A percentile compares a stretch with the other conserved stretches of the same genome.
Conservation (phyloP, 2,329 filamentous ascomycete genomes). For the Elsinoe australis region DNA sequence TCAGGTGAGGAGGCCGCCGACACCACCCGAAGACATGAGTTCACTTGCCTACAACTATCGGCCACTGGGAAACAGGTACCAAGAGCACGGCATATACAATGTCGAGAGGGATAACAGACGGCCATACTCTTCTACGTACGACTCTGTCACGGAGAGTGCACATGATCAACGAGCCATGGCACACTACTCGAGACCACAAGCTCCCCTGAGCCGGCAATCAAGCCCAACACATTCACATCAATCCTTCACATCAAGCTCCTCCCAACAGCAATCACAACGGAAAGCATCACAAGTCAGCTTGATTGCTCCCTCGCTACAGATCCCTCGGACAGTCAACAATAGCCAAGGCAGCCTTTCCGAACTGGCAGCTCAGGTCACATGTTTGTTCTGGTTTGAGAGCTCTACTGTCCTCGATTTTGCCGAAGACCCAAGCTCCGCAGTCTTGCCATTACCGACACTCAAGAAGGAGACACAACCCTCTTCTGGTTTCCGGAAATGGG, state of each 20-base stretch:
- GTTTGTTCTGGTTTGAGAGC: constrained; percentile 95
- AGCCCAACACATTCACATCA: constrained; percentile 16
- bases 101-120: constrained; percentile 19
- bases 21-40: constrained; percentile 33
- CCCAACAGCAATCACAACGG: constrained; percentile 18
- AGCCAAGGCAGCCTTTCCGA: constrained; percentile 70
- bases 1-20: constrained; percentile 25
- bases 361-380: constrained; percentile 84
- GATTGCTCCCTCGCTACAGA: constrained; percentile 52
- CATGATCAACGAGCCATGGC: neutral
- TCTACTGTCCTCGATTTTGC: constrained; percentile 70
- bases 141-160: constrained; percentile 16
- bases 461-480: constrained; percentile 66
- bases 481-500: constrained; percentile 85
- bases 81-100: constrained; percentile 26
- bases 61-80: constrained; percentile 22
- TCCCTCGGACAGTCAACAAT: constrained; percentile 67
- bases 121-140: constrained; percentile 12
- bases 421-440: constrained; percentile 43
- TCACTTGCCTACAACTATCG: constrained; percentile 22
- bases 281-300: constrained; percentile 29
- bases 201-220: constrained; percentile 10
- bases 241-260: constrained; percentile 11
- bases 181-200: constrained; percentile 13
- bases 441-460: constrained; percentile 44